phyloP scores from a whole-genome alignment of 441 rosid genomes.

The Iberis amara region DNA sequence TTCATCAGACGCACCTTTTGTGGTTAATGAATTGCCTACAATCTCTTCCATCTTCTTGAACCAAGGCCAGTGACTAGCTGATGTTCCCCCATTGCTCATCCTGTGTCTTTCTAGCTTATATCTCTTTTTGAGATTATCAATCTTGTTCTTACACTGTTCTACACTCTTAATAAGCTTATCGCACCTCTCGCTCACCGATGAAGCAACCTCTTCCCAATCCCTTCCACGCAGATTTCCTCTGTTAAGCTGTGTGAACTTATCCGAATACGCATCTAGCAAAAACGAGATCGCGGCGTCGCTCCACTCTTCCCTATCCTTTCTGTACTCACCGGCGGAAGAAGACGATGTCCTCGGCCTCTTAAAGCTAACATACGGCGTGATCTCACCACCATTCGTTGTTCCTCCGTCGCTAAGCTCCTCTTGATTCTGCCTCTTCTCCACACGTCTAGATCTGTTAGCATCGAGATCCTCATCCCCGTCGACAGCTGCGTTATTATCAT shows the following conservation, averaged over 20 bases:
- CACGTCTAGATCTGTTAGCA: conserved; percentile 24
- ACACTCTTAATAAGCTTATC: conserved; percentile 65
- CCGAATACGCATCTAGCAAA: conserved; percentile 60
- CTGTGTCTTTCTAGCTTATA: conserved; percentile 75
- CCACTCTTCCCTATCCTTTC: conserved; percentile 96
- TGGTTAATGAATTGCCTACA: conserved; percentile 44
- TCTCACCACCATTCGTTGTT: conserved; percentile 27
- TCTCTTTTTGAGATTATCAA: conserved; percentile 82
- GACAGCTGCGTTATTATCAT: conserved; percentile 29
- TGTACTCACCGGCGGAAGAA: conserved; percentile 33
- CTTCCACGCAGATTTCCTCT: conserved; percentile 84
- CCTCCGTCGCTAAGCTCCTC: conserved; percentile 45
- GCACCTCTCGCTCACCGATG: conserved; percentile 61
- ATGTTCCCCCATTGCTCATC: conserved; percentile 51
- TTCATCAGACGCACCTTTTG: conserved; percentile 36
- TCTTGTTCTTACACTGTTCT: conserved; percentile 96
- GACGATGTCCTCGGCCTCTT: conserved; percentile 40
- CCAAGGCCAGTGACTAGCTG: conserved; percentile 89
- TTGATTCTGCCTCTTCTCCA: conserved; percentile 32
- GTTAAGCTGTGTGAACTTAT: conserved; percentile 69
- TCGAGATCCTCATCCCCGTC: conserved; percentile 31
- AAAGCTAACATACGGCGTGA: conserved; percentile 34
- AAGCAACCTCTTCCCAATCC: conserved; percentile 96
- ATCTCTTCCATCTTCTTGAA: conserved; percentile 83
- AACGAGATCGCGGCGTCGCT: conserved; percentile 76